Base-by-base conservation (phyloP, 768 basidiomycete species). In the Leccinum truebloodii region DNA sequence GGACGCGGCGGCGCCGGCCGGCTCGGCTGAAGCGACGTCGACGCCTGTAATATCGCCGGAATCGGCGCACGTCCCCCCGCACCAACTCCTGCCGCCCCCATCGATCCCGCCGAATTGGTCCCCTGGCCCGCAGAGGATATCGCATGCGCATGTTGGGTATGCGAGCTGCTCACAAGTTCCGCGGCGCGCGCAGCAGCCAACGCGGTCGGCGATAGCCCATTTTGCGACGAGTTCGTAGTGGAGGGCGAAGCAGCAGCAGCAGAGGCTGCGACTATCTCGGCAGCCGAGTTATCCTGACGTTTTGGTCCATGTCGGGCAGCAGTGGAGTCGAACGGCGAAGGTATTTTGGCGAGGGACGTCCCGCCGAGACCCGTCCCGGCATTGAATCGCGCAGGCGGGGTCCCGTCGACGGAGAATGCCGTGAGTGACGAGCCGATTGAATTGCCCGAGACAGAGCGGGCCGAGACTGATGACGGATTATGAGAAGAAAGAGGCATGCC, bases 281-380 rank as follows among this genome's bases (percentile, higher is more conserved):
- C 59, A 0, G 82, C 78, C 13, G 79, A 78, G 10, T 75, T 78
- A 18, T 84, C 83, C 61, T 85, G 83, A 48, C 84, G 77, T 61
- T 74, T 78, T 34, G 78, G 67, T 3, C 67, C 63, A 4, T 76
- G 75, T 10, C 83, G 77, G 18, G 65, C 64, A 13, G 44, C 2
- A 46, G 44, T 2, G 12, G 44, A 2, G 10, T 74, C 72, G 24
- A 77, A 72, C 5, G 78, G 69, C 14, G 74, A 75, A 54, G 69
- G 68, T 57, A 80, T 75, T 70, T 83, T 85, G 37, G 76, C 74
- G 37, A 85, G 70, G 10, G 73, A 63, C 12, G 81, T 73, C 7
- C 95, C 95, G 34, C 88, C 96, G 20, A 97, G 84, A 2, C 96
- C 96, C 3, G 94, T 95, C 1, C 94, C 95, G 9, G 92, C 95